Evolutionary conservation across 2,329 filamentous ascomycete genomes (phyloP).

Genomic region (Chalaropsis thielavioides): DNA sequence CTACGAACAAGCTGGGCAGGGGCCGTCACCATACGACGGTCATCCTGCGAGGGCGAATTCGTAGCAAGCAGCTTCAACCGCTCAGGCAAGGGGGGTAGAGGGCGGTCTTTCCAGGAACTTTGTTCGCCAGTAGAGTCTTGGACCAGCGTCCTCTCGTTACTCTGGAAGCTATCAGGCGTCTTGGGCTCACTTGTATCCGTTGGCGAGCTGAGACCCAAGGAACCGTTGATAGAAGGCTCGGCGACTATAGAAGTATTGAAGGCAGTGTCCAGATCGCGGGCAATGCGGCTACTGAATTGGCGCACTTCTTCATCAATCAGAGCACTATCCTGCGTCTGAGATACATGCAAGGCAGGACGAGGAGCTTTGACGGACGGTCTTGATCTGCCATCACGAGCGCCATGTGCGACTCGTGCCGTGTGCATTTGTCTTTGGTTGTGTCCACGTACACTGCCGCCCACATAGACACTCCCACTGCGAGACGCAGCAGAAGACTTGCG

Average conservation of each 20-base stretch:
- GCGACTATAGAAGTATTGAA: constrained; percentile 54
- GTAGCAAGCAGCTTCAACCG: constrained; percentile 25
- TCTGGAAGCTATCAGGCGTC: constrained; percentile 19
- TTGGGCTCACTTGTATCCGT: constrained; percentile 12
- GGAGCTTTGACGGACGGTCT: constrained; percentile 7
- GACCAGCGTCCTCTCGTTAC: constrained; percentile 22
- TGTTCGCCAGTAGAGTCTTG: constrained; percentile 19
- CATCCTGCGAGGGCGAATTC: constrained; percentile 23
- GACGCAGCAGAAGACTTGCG: constrained; percentile 10
- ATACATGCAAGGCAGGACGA: neutral
- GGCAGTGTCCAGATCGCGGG: constrained; percentile 81
- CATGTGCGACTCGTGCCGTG: neutral
- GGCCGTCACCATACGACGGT: constrained; percentile 34
- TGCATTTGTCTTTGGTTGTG: neutral
- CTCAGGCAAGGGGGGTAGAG: constrained; percentile 36
- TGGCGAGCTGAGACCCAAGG: constrained; percentile 12
- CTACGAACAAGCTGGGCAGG: constrained; percentile 28
- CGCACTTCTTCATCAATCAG: constrained; percentile 59
- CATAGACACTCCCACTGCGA: neutral
- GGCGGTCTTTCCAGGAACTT: constrained; percentile 32
- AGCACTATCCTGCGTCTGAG: constrained; percentile 12
- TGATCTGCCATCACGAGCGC: constrained; percentile 2
- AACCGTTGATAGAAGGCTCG: constrained; percentile 19
- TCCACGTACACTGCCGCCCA: neutral
- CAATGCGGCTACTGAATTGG: constrained; percentile 66